These are phyloP conservation scores for Candida caryicola DNA, from an alignment of 805 yeast species.

Conservation along the genomic window DNA sequence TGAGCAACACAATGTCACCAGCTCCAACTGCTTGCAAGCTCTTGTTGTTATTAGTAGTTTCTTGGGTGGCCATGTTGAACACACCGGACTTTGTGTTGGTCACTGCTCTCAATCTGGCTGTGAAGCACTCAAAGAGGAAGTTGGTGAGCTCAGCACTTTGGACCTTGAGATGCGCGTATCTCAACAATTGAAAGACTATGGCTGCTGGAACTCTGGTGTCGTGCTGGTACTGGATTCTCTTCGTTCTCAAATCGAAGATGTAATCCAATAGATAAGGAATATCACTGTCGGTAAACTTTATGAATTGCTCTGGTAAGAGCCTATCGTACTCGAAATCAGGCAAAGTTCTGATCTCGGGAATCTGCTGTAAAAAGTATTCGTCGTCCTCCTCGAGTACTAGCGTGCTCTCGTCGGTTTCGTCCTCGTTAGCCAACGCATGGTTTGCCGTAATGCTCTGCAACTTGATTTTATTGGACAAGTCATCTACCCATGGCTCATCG, in stretches of 20 bases:
- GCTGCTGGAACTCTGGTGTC: constrained; percentile 64
- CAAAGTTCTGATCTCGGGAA: constrained; percentile 25
- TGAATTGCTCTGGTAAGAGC: constrained; percentile 55
- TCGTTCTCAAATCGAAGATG: constrained; percentile 44
- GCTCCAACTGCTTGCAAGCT: constrained; percentile 25
- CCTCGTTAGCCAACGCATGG: constrained; percentile 3
- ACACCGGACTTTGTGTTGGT: constrained; percentile 62
- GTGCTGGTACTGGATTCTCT: constrained; percentile 37
- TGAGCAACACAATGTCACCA: constrained; percentile 66
- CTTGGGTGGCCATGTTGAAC: constrained; percentile 39
- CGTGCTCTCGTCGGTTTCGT: constrained; percentile 18
- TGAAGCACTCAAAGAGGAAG: constrained; percentile 56
- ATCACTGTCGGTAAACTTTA: constrained; percentile 58
- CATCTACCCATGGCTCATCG: constrained; percentile 21
- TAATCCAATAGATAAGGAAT: constrained; percentile 50
- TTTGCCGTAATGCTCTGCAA: constrained; percentile 29
- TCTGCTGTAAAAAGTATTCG: constrained; percentile 22
- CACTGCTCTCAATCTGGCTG: constrained; percentile 58
- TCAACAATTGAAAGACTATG: constrained; percentile 62
- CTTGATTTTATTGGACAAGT: constrained; percentile 31
- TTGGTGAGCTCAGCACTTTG: constrained; percentile 56
- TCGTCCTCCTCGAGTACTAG: constrained; percentile 24
- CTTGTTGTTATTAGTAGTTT: constrained; percentile 8
- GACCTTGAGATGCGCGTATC: constrained; percentile 61
- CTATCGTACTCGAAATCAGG: constrained; percentile 55